These are phyloP conservation scores for Fusarium hainanense DNA, from an alignment of 2,329 filamentous ascomycete genomes.

Conservation along the genomic window DNA sequence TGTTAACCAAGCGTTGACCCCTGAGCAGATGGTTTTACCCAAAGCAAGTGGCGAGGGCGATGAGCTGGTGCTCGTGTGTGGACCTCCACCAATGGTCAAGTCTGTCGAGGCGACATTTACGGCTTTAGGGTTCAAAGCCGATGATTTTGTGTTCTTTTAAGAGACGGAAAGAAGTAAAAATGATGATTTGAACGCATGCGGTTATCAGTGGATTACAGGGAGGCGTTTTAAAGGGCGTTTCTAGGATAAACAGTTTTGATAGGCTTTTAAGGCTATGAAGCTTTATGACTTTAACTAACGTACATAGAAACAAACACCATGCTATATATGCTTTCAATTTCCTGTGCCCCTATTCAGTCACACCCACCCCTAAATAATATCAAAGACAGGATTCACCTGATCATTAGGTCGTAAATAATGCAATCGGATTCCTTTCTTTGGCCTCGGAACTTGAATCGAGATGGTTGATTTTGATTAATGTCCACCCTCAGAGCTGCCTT, in stretches of 20 bases:
- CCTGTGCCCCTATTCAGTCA: not conserved
- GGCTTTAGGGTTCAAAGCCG: slow-evolving; percentile 70
- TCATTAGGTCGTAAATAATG: slow-evolving; percentile 26
- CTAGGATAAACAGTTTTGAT: not conserved
- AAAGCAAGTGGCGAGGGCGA: slow-evolving; percentile 54
- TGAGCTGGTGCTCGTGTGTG: slow-evolving; percentile 80
- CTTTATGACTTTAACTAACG: not conserved
- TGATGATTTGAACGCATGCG: not conserved
- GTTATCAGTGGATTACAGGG: not conserved
- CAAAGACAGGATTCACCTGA: slow-evolving; percentile 6
- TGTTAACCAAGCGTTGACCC: slow-evolving; percentile 71
- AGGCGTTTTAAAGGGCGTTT: slow-evolving; percentile 3
- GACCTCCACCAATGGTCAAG: slow-evolving; percentile 79
- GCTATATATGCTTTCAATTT: slow-evolving; percentile 4
- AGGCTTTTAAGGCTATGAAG: not conserved
- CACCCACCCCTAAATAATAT: not conserved
- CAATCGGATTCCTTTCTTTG: not conserved
- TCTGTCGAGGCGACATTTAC: slow-evolving; percentile 64
- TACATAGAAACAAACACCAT: not conserved
- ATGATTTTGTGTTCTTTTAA: slow-evolving; percentile 47
- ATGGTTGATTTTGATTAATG: slow-evolving; percentile 10
- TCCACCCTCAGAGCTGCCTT: slow-evolving; percentile 21
- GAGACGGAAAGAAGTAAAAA: too few relatives aligned
- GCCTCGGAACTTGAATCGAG: not conserved
- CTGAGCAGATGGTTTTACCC: slow-evolving; percentile 63